These are phyloP conservation scores for Penicillium sp. DNA, from an alignment of 2,329 filamentous ascomycete genomes.

Conservation along the genomic window DNA sequence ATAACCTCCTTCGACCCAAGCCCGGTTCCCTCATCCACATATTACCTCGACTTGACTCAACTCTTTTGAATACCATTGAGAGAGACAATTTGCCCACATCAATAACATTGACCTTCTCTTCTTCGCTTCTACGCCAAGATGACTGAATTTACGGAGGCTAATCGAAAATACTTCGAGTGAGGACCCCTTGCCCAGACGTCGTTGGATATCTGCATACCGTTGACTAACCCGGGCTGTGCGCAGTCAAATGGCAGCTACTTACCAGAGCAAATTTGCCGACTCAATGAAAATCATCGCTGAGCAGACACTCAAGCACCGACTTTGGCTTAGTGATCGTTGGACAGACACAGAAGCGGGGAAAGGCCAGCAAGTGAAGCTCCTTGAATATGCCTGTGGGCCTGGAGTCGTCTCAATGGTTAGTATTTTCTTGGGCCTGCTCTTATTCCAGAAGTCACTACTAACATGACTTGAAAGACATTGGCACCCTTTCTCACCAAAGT, in stretches of 20 bases:
- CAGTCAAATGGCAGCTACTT: constrained; percentile 58
- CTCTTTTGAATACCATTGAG: not conserved
- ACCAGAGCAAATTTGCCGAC: constrained; percentile 61
- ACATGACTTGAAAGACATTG: constrained; percentile 53
- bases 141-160: constrained; percentile 42
- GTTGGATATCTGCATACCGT: not conserved
- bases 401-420: constrained; percentile 65
- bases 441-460: not conserved
- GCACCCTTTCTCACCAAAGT: constrained; percentile 65
- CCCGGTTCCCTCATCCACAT: not conserved
- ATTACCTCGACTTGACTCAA: not conserved
- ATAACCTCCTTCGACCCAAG: not conserved
- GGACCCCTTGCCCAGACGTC: constrained; percentile 15
- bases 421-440: constrained; percentile 23
- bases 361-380: constrained; percentile 52
- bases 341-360: constrained; percentile 36
- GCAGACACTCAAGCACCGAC: constrained; percentile 57
- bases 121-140: constrained; percentile 22
- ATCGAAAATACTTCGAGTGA: constrained; percentile 48
- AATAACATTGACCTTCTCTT: not conserved
- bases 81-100: too few relatives aligned
- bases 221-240: not conserved
- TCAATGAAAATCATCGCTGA: constrained; percentile 58
- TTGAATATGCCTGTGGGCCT: constrained; percentile 79
- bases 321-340: constrained; percentile 67